Percentiles rank a stretch among this genome's conserved stretches.
These are phyloP conservation scores for Pholiota molesta DNA, from an alignment of 768 basidiomycete species.

Conservation along the genomic window DNA sequence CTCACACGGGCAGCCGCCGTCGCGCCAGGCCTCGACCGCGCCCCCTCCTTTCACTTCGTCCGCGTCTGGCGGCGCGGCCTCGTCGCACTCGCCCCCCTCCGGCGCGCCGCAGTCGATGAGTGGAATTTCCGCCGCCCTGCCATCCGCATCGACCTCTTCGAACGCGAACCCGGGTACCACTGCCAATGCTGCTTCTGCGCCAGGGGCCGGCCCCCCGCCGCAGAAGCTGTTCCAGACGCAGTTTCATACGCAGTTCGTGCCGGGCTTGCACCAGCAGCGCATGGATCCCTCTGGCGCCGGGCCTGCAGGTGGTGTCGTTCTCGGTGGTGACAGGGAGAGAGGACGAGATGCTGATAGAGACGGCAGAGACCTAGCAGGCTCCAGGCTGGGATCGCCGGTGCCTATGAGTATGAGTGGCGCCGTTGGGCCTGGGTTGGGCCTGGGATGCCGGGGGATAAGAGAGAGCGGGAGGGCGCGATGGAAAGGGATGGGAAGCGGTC, in stretches of 20 bases:
- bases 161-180: too few species aligned
- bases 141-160: not conserved
- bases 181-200: not conserved
- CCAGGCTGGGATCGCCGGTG: not conserved
- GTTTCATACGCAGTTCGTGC: constrained; percentile 11
- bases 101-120: not conserved
- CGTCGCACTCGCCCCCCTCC: constrained; percentile 2
- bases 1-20: not conserved
- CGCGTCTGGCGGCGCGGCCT: not conserved
- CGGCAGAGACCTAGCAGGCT: not conserved
- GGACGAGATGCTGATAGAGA: not conserved
- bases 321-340: not conserved
- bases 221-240: constrained; percentile 14
- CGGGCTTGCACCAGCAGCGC: constrained; percentile 4
- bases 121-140: not conserved
- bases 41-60: constrained; percentile 4
- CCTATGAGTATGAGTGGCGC: not conserved
- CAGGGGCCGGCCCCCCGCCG: not conserved
- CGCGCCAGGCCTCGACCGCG: constrained; percentile 3
- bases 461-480: constrained; percentile 9
- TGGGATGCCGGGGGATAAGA: not conserved
- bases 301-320: not conserved
- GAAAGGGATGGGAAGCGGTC: constrained; percentile 7
- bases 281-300: not conserved
- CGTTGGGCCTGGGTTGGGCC: constrained; percentile 6